phyloP scores from a whole-genome alignment of 192 early-diverging fungal species.

The Rhizoclosmatium sp. region DNA sequence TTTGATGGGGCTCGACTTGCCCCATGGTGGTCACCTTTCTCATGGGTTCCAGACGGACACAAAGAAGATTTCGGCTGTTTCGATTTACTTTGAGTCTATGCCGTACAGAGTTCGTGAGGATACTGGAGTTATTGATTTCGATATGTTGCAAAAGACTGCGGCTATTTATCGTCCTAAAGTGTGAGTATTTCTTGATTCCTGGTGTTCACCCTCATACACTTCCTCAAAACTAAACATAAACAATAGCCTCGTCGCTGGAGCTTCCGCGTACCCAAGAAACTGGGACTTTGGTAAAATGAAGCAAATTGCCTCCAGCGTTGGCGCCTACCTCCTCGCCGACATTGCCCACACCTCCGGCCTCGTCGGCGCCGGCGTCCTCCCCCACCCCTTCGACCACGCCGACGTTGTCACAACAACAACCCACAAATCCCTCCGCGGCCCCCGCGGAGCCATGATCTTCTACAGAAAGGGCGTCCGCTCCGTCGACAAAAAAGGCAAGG shows the following conservation, averaged over 20 bases:
- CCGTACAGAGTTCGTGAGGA: slow-evolving; percentile 92
- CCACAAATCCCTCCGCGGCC: slow-evolving; percentile 98
- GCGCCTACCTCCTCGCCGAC: slow-evolving; percentile 94
- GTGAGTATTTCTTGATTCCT: too few relatives aligned
- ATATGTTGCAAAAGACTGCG: slow-evolving; percentile 82
- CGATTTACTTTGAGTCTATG: slow-evolving; percentile 94
- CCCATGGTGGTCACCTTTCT: slow-evolving; percentile 98
- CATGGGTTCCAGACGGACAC: slow-evolving; percentile 97
- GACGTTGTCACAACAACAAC: slow-evolving; percentile 99
- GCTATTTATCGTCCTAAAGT: slow-evolving; percentile 93
- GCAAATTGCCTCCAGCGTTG: slow-evolving; percentile 79
- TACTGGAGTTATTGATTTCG: slow-evolving; percentile 94
- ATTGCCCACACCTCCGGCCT: slow-evolving; percentile 96
- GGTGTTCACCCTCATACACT: neutral
- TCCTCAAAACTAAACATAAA: neutral
- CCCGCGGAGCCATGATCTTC: slow-evolving; percentile 97
- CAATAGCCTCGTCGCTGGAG: slow-evolving; percentile 84
- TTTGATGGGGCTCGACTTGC: slow-evolving; percentile 97
- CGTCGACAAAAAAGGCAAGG: slow-evolving; percentile 91
- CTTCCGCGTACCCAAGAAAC: slow-evolving; percentile 93
- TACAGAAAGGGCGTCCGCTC: slow-evolving; percentile 91
- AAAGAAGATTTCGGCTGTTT: slow-evolving; percentile 96
- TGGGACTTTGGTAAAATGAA: slow-evolving; percentile 92
- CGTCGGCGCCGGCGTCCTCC: slow-evolving; percentile 87
- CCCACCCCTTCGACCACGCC: slow-evolving; percentile 88